Percentiles rank a stretch among this genome's conserved stretches.
phyloP scores from a whole-genome alignment of 805 yeast genomes.

The Starmerella cellae region DNA sequence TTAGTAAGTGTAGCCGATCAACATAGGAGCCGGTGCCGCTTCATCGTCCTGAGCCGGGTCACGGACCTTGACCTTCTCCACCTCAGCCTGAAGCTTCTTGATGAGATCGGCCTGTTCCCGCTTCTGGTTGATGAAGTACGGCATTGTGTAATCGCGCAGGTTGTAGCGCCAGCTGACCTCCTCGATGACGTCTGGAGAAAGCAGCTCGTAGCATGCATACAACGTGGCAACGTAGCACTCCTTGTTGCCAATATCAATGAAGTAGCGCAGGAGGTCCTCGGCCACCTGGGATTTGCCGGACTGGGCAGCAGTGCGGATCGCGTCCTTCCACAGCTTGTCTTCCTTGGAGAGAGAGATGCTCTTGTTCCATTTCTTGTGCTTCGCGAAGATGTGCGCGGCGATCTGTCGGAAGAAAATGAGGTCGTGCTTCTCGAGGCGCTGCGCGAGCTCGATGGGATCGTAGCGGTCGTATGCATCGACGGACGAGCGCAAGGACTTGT shows the following conservation, averaged over 20 bases:
- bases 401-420: conserved; percentile 89
- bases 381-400: conserved; percentile 85
- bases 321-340: conserved; percentile 90
- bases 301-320: conserved; percentile 78
- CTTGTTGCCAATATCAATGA: conserved; percentile 92
- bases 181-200: conserved; percentile 68
- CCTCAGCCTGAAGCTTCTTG: conserved; percentile 55
- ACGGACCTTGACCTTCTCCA: conserved; percentile 49
- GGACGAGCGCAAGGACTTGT: conserved; percentile 73
- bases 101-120: conserved; percentile 63
- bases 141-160: conserved; percentile 74
- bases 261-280: conserved; percentile 76
- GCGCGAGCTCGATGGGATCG: conserved; percentile 85
- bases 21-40: conserved; percentile 51
- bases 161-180: conserved; percentile 87
- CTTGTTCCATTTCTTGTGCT: conserved; percentile 86
- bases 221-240: conserved; percentile 87
- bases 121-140: conserved; percentile 74
- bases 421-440: conserved; percentile 81
- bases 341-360: conserved; percentile 76
- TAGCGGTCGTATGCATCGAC: conserved; percentile 84
- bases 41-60: conserved; percentile 35
- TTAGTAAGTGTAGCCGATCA: conserved; percentile 36
- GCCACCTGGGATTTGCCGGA: conserved; percentile 71
- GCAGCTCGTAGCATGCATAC: conserved; percentile 68